Evolutionary conservation across 176 grass and related monocot species (phyloP).

Genomic region (Tillandsia leiboldiana): DNA sequence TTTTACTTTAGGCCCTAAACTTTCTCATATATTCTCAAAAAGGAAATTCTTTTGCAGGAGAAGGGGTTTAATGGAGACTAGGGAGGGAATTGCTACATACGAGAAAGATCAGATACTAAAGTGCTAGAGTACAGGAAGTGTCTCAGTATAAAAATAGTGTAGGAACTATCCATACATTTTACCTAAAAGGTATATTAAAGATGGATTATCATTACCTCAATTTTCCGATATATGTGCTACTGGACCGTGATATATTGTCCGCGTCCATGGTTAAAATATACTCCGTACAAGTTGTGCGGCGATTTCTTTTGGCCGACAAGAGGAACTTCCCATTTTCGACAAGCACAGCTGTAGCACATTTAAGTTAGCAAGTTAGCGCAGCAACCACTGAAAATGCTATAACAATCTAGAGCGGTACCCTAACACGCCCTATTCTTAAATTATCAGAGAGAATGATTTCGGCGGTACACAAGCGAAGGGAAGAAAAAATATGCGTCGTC

Average conservation of each 20-base stretch:
- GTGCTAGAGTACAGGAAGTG: no score
- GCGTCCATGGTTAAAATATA: conserved; percentile 18
- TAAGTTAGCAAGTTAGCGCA: background rate
- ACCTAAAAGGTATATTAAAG: background rate
- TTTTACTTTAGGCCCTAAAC: no score
- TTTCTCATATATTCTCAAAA: no score
- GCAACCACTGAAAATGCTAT: background rate
- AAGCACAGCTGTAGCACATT: conserved; percentile 11
- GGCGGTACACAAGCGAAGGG: no score
- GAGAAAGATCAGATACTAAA: no score
- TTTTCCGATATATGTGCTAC: conserved; percentile 23
- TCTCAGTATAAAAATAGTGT: no score
- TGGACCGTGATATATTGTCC: conserved; percentile 16
- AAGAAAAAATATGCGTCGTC: no score
- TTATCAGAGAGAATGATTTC: background rate
- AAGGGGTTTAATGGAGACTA: no score
- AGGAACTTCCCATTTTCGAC: conserved; percentile 26
- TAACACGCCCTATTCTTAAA: no score
- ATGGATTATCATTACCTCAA: conserved; percentile 5
- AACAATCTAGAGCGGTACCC: background rate
- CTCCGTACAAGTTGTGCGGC: conserved; percentile 19
- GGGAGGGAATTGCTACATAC: no score
- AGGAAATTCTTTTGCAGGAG: no score
- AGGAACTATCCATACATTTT: no score
- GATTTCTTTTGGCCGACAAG: conserved; percentile 19